Base-by-base conservation (phyloP, 2,329 filamentous ascomycete genomes). In the Pseudohalonectria lignicola region DNA sequence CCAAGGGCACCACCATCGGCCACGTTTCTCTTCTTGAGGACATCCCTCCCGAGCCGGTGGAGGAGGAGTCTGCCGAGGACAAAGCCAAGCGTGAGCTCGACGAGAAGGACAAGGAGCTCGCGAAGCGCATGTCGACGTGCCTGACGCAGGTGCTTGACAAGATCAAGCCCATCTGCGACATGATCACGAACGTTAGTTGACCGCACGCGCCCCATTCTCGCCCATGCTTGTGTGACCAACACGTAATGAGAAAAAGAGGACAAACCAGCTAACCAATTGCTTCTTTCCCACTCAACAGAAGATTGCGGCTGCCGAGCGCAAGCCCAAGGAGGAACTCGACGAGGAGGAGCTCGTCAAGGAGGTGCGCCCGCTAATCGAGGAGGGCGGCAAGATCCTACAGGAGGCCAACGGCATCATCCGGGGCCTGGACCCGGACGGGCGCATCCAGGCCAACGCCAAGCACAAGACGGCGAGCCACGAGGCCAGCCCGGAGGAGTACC, bases 351-450 rank as follows among this genome's bases (percentile, higher is more conserved):
- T 94, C 5, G 87, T 95, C 52, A 77, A 84, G 56, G 74, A 87
- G 41, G 86, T 94, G 50, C 85, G 82, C 60, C 88, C 88, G 1
- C 71, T 94, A 12, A 86, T 95, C 52, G 87, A 94, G 57, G 83
- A 94, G 58, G 87, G 80, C 34, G 75, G 78, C 39, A 79, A 77
- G 47, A 86, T 93, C 53, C 71, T 95, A 12, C 79, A 81, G 49
- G 88, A 94, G 60, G 81, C 82, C 59, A 92, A 94, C 54, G 86
- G 87, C 37, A 71, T 82, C 7, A 86, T 94, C 50, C 85, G 87
- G 25, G 86, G 83, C 6, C 76, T 94, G 37, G 88, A 95, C 51
- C 87, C 88, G 1, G 87, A 94, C 53, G 86, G 88, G 25, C 78
- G 79, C 45, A 93, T 94, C 56, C 76, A 85, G 34, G 76, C 81